Evolutionary conservation across 78 protist species (phyloP).

Genomic region (Blattamonas nauphoetae): DNA sequence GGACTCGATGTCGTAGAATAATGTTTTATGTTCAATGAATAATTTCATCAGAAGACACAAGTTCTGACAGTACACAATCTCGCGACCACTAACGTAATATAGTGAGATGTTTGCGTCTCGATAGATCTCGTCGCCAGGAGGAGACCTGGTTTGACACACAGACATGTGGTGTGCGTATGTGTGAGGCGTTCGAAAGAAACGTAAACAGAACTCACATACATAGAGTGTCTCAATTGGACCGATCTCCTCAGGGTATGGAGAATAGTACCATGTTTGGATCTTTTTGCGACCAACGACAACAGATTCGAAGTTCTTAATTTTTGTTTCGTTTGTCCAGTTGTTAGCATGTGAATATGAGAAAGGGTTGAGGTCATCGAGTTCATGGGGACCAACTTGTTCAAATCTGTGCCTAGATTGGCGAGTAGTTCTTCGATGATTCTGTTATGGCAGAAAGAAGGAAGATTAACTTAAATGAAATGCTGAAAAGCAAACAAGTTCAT

Average conservation of each 20-base stretch:
- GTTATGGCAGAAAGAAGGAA: too few species aligned
- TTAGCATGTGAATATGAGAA: too few species aligned
- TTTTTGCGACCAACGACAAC: constrained; percentile 60
- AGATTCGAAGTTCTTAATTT: constrained; percentile 69
- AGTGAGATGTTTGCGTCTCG: constrained; percentile 49
- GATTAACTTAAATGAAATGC: too few species aligned
- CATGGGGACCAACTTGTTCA: too few species aligned
- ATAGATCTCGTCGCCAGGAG: neutral
- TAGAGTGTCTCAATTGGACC: constrained; percentile 47
- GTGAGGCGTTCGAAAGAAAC: constrained; percentile 74
- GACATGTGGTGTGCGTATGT: too few species aligned
- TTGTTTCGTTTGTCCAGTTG: too few species aligned
- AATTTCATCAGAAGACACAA: constrained; percentile 82
- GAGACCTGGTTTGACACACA: too few species aligned
- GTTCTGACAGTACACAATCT: constrained; percentile 79
- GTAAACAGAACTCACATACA: constrained; percentile 81
- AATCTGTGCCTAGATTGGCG: too few species aligned
- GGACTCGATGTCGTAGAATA: constrained; percentile 83
- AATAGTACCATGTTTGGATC: constrained; percentile 58
- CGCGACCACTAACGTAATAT: constrained; percentile 83
- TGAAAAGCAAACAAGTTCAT: too few species aligned
- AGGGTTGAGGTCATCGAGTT: too few species aligned
- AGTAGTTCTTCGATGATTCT: too few species aligned
- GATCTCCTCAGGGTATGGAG: constrained; percentile 86
- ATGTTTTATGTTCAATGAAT: constrained; percentile 86